These are phyloP conservation scores for Gynochthodes officinalis DNA, from an alignment of 257 asterid species.

Conservation along the genomic window DNA sequence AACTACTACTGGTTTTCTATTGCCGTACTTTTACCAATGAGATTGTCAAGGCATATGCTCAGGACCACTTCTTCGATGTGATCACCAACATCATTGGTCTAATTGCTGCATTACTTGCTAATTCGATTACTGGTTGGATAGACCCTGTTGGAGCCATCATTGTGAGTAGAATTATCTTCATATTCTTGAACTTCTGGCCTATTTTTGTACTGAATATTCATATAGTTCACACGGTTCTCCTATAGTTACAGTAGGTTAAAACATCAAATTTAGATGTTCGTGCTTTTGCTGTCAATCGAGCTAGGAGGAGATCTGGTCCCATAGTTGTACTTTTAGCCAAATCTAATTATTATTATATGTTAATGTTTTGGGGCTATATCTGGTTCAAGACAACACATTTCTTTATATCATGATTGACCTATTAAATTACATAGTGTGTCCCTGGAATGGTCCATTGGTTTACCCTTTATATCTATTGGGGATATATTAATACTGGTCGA, in stretches of 20 bases:
- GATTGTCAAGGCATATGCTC: constrained; percentile 57
- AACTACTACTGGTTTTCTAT: constrained; percentile 38
- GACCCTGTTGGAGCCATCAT: constrained; percentile 59
- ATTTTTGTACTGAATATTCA: background rate
- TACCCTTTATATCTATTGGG: background rate
- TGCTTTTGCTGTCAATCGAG: background rate
- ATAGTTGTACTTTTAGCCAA: background rate
- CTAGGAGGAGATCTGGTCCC: background rate
- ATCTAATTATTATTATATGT: background rate
- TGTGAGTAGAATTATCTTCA: constrained; percentile 29
- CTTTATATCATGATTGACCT: background rate
- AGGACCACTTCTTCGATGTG: constrained; percentile 53
- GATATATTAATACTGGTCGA: background rate
- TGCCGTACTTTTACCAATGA: constrained; percentile 56
- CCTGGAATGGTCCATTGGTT: background rate
- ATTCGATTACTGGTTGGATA: constrained; percentile 42
- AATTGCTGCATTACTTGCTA: constrained; percentile 47
- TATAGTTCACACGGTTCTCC: background rate
- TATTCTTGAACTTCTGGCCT: background rate
- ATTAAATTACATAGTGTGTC: background rate
- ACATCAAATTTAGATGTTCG: background rate
- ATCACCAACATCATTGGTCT: constrained; percentile 51
- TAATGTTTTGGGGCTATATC: background rate
- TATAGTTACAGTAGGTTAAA: background rate
- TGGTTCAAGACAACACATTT: background rate